Evolutionary conservation across 2,329 filamentous ascomycete genomes (phyloP).

Genomic region (Sporothrix brunneoviolacea): DNA sequence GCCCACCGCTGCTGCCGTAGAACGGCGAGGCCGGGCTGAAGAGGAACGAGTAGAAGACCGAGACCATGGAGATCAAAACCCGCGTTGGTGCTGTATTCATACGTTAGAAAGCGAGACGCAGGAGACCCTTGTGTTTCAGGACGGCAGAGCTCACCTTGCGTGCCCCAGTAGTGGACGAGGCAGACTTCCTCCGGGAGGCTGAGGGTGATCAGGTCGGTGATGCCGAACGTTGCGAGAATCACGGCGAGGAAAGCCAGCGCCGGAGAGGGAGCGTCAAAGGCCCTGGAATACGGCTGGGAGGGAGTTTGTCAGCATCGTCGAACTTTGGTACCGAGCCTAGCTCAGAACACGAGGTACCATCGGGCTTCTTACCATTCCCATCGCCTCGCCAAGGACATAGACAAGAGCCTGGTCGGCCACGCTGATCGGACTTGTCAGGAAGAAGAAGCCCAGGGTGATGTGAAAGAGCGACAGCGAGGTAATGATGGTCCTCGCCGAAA

Average conservation of each 20-base stretch:
- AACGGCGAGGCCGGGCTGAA: constrained; percentile 48
- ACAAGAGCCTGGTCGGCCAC: constrained; percentile 77
- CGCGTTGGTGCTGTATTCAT: constrained; percentile 52
- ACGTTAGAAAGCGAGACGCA: too few relatives aligned
- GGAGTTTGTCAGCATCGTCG: too few relatives aligned
- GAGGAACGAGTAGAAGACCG: constrained; percentile 59
- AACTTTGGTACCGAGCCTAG: too few relatives aligned
- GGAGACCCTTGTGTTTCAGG: too few relatives aligned
- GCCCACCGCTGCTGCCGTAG: constrained; percentile 33
- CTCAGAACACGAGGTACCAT: too few relatives aligned
- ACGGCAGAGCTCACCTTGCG: constrained; percentile 40
- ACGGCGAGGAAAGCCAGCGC: constrained; percentile 67
- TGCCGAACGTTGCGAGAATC: constrained; percentile 54
- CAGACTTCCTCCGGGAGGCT: constrained; percentile 62
- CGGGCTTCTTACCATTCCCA: too few relatives aligned
- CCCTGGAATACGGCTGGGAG: constrained; percentile 47
- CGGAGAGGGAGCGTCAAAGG: constrained; percentile 63
- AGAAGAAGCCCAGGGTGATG: constrained; percentile 74
- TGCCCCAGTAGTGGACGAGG: constrained; percentile 57
- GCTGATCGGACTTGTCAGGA: constrained; percentile 64
- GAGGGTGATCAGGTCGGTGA: constrained; percentile 59
- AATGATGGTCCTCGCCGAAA: constrained; percentile 75
- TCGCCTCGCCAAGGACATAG: constrained; percentile 72
- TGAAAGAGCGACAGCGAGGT: constrained; percentile 78
- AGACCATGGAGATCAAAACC: constrained; percentile 52